Base-by-base conservation (phyloP, 2,329 filamentous ascomycete genomes). In the Ascochyta pisi region DNA sequence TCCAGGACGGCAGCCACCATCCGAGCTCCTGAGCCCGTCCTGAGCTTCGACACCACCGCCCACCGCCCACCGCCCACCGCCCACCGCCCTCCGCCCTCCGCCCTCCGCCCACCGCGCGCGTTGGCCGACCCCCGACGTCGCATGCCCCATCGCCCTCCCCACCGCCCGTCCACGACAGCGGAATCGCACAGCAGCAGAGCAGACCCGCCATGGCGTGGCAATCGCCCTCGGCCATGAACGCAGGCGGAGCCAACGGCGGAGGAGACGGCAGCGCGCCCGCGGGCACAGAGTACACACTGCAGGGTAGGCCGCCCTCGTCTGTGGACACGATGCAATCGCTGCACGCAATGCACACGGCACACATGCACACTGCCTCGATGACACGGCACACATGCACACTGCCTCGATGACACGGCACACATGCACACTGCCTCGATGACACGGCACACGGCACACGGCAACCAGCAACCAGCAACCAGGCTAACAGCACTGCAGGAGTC, bases 261-360 rank as follows among this genome's bases (percentile, higher is more conserved):
- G 78, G 72, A 57, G 80, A 81, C 57, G 76, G 79, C 50, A 76
- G 76, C 75, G 79, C 71, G 57, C 75, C 85, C 77, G 74, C 83
- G 67, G 88, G 86, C 58, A 90, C 88, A 3, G 88, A 90, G 72
- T 90, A 90, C 73, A 90, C 88, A 53, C 74, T 90, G 63, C 88
- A 90, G 81, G 88, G 87, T 89, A 73, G 69, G 61, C 35, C 26
- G 48, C 40, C 44, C 34, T 10, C 38, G 34, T 10, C 38, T 44
- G 50, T 49, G 40, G 40, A 47, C 54, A 53, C 46, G 43, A 54
- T 43, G 44, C 50, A 39, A 26, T 50, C 40, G 29, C 34, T 43
- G 44, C 48, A 39, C 31, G 51, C 40, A 23, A 34, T 34, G 31
- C 31, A 42, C 35, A 51, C 40, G 16, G 23, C 33, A 47, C 35